These are phyloP conservation scores for Samsoniella hepiali DNA, from an alignment of 2,329 filamentous ascomycete genomes.

Conservation along the genomic window DNA sequence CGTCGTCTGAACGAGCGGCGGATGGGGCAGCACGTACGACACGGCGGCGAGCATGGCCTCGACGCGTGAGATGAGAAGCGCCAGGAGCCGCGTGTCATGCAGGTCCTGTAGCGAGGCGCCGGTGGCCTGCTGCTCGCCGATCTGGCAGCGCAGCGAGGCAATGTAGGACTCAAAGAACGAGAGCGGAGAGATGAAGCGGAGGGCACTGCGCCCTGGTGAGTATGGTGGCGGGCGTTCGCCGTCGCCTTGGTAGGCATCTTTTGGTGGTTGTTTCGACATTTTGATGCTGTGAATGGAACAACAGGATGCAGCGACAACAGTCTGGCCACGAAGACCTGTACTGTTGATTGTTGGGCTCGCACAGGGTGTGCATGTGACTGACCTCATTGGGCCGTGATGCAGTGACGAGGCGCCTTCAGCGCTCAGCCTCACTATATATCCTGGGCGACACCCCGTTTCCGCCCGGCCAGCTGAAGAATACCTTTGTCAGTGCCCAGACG, in stretches of 20 bases:
- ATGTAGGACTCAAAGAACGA: slow-evolving; percentile 29
- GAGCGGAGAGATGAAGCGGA: background rate
- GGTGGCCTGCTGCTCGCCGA: slow-evolving; percentile 29
- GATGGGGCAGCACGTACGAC: slow-evolving; percentile 23
- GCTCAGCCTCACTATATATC: slow-evolving; percentile 3
- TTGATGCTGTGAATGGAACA: too few relatives aligned
- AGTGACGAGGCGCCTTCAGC: background rate
- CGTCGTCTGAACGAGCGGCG: slow-evolving; percentile 33
- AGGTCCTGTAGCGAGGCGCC: slow-evolving; percentile 28
- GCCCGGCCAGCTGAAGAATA: background rate
- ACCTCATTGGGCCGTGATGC: background rate
- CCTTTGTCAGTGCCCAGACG: background rate
- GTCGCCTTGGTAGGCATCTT: background rate
- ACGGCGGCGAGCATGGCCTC: slow-evolving; percentile 36
- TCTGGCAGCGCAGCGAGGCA: slow-evolving; percentile 30
- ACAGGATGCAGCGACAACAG: background rate
- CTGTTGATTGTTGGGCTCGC: background rate
- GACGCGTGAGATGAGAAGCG: slow-evolving; percentile 35
- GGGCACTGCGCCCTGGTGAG: background rate
- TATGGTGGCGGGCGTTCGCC: slow-evolving; percentile 14
- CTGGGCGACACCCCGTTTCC: background rate
- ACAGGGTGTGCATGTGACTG: background rate
- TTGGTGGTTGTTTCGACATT: slow-evolving; percentile 5
- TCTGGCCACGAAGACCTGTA: too few relatives aligned
- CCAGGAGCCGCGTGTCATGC: slow-evolving; percentile 33